phyloP scores from a whole-genome alignment of 2,329 filamentous ascomycete genomes.

The Kalmusia sp. region DNA sequence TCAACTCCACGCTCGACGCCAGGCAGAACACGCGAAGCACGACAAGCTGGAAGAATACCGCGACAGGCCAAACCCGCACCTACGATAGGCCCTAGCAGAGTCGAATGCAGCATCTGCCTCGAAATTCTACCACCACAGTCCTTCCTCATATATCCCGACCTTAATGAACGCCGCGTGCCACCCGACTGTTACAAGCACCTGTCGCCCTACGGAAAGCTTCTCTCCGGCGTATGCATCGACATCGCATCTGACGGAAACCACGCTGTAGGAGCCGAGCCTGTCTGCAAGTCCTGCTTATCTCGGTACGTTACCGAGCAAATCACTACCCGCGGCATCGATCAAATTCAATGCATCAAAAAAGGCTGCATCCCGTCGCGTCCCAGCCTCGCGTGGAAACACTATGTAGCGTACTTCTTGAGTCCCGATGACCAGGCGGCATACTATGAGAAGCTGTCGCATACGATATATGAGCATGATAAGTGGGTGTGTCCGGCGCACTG shows the following conservation, averaged over 20 bases:
- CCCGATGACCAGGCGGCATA: not conserved
- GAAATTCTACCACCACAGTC: not conserved
- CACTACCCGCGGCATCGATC: not conserved
- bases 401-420: not conserved
- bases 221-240: too few relatives aligned
- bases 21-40: too few relatives aligned
- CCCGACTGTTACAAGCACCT: too few relatives aligned
- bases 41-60: too few relatives aligned
- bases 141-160: too few relatives aligned
- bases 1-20: too few relatives aligned
- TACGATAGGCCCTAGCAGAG: too few relatives aligned
- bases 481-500: constrained; percentile 1
- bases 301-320: not conserved
- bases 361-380: not conserved
- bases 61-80: too few relatives aligned
- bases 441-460: not conserved
- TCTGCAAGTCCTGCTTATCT: not conserved
- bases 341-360: not conserved
- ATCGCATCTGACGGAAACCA: not conserved
- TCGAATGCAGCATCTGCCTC: not conserved
- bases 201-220: too few relatives aligned
- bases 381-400: not conserved
- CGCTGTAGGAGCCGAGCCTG: not conserved
- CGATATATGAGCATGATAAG: not conserved
- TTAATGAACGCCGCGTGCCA: too few relatives aligned